Evolutionary conservation across 1,284 basidiomycete genomes (phyloP), one percentile per base, ranked within the genome.

Genomic region (Leccinum huronense): DNA sequence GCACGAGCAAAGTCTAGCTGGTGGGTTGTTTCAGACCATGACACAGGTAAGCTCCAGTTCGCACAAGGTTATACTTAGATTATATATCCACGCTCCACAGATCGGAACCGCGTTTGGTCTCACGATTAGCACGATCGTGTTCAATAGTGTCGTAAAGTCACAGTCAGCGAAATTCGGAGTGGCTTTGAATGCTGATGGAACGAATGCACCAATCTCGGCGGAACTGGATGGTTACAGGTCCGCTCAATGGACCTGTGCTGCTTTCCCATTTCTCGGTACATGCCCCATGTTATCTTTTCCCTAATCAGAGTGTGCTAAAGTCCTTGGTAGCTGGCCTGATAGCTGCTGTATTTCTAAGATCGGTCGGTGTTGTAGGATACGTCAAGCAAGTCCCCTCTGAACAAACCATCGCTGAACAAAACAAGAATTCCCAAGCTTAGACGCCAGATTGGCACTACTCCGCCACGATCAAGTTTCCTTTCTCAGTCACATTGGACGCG

Each of bases 1-100:
- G 1, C 83, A 89, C 64, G 93, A 95, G 71, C 92, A 95, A 74
- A 88, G 86, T 71, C 82, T 94, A 1, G 87, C 89, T 1, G 91
- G 91, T 3, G 93, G 86, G 3, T 67, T 93, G 51, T 91, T 91
- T 74, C 88, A 90, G 70, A 90, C 88, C 31, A 87, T 92, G 84
- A 86, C 84, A 3, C 88, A 90, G 79, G 85, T 85, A 48, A 59
- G 77, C 3, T 60, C 4, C 36, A 4, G 1, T 58, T 14, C 19
- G 11, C 4, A 54, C 19, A 23, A 13, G 45, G 45, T 23, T 48
- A 48, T 48, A 23, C 19, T 23, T 23, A 6, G 11, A 13, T 59
- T 5, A 5, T 10, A 16, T n/a, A 31, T 30, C 9, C 9, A 48
- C 36, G 27, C 13, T 23, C n/a, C 7, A 34, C 71, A 90, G 85